Conservation (phyloP, 805 yeast species). For the Metschnikowia bowlesiae region DNA sequence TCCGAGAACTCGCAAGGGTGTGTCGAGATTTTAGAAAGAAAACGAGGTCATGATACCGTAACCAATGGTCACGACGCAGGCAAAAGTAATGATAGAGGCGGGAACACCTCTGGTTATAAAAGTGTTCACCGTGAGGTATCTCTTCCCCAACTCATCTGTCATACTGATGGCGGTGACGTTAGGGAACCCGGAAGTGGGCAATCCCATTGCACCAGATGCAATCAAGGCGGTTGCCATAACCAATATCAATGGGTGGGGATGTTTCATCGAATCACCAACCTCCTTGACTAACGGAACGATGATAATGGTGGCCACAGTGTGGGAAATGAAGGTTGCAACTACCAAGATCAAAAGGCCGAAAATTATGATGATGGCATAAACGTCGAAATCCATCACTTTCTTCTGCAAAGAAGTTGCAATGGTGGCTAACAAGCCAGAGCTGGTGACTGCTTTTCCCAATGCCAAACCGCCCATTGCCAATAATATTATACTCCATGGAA, state of each 20-base stretch:
- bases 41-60: slow-evolving; percentile 34
- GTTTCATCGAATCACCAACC: slow-evolving; percentile 34
- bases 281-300: slow-evolving; percentile 40
- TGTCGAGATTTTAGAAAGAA: slow-evolving; percentile 5
- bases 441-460: slow-evolving; percentile 88
- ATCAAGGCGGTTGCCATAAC: slow-evolving; percentile 40
- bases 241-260: slow-evolving; percentile 36
- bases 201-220: slow-evolving; percentile 44
- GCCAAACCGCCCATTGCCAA: slow-evolving; percentile 98
- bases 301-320: slow-evolving; percentile 42
- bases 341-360: slow-evolving; percentile 48
- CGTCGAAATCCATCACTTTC: slow-evolving; percentile 59
- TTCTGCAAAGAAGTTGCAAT: slow-evolving; percentile 69
- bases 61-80: slow-evolving; percentile 34
- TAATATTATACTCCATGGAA: slow-evolving; percentile 93
- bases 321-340: slow-evolving; percentile 42
- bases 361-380: slow-evolving; percentile 68
- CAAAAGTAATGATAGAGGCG: slow-evolving; percentile 34
- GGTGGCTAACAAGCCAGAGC: slow-evolving; percentile 78
- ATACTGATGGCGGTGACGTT: slow-evolving; percentile 42
- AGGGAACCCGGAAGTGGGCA: slow-evolving; percentile 43
- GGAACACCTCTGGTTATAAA: slow-evolving; percentile 43
- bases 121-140: slow-evolving; percentile 38
- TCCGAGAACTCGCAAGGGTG: not conserved
- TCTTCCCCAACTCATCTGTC: slow-evolving; percentile 40